phyloP scores from a whole-genome alignment of 1,284 basidiomycete species.

The Cutaneotrichosporon sp. region DNA sequence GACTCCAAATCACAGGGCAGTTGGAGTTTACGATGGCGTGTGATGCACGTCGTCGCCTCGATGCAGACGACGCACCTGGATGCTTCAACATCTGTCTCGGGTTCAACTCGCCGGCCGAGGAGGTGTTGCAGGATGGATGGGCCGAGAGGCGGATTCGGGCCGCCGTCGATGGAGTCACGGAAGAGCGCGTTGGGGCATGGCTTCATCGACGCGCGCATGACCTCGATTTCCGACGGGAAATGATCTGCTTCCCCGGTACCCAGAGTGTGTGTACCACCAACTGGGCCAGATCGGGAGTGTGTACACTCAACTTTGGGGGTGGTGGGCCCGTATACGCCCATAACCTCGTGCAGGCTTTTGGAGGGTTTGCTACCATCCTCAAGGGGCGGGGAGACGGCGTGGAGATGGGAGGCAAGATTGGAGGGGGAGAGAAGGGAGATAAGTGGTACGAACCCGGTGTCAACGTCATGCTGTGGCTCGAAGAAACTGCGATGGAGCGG shows the following conservation, averaged over 20 bases:
- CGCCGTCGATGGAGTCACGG: slow-evolving; percentile 39
- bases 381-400: background rate
- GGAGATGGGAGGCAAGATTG: background rate
- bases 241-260: slow-evolving; percentile 55
- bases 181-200: slow-evolving; percentile 43
- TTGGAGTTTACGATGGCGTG: slow-evolving; percentile 47
- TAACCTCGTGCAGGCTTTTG: slow-evolving; percentile 17
- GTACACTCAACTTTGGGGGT: slow-evolving; percentile 53
- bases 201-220: slow-evolving; percentile 54
- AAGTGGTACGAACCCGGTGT: slow-evolving; percentile 23
- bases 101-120: slow-evolving; percentile 43
- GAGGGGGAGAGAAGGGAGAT: background rate
- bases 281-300: slow-evolving; percentile 54
- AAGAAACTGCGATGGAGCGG: slow-evolving; percentile 16
- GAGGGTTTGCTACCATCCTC: slow-evolving; percentile 14
- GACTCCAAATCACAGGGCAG: slow-evolving; percentile 32
- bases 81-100: slow-evolving; percentile 48
- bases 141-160: slow-evolving; percentile 39
- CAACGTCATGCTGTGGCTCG: slow-evolving; percentile 17
- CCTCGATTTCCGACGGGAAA: slow-evolving; percentile 44
- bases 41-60: slow-evolving; percentile 50
- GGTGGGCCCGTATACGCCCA: slow-evolving; percentile 41
- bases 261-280: slow-evolving; percentile 53
- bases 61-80: slow-evolving; percentile 25
- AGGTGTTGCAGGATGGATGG: slow-evolving; percentile 31